Percentiles rank a stretch among this genome's conserved stretches.
Evolutionary conservation across 306 rosid species (phyloP).

Genomic region (Biancaea sappan): DNA sequence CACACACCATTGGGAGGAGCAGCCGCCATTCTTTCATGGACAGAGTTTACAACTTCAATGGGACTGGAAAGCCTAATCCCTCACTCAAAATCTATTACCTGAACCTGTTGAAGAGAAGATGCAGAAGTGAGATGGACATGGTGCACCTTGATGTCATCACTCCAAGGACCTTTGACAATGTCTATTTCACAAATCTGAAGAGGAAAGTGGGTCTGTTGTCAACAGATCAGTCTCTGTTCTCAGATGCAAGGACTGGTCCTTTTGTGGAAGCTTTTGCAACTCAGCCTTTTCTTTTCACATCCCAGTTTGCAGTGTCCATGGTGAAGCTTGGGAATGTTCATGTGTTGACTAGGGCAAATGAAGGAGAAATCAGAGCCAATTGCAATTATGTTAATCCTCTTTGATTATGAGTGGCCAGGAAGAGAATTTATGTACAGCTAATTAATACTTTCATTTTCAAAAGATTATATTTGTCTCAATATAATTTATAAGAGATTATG

Average conservation of each 20-base stretch:
- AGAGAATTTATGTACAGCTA: no score
- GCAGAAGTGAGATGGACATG: constrained; percentile 44
- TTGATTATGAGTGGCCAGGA: neutral
- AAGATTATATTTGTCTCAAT: no score
- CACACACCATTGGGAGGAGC: constrained; percentile 83
- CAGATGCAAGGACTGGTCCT: constrained; percentile 70
- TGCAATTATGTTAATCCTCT: constrained; percentile 62
- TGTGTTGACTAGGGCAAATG: constrained; percentile 64
- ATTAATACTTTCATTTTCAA: no score
- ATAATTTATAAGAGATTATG: no score
- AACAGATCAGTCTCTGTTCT: constrained; percentile 70
- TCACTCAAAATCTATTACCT: constrained; percentile 54
- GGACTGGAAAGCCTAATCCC: constrained; percentile 69
- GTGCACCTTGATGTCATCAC: constrained; percentile 68
- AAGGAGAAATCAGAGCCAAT: constrained; percentile 76
- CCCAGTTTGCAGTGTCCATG: constrained; percentile 83
- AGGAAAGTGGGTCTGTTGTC: constrained; percentile 70
- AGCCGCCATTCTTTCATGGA: constrained; percentile 55
- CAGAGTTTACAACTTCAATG: constrained; percentile 58
- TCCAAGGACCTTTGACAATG: constrained; percentile 70
- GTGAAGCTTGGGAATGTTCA: constrained; percentile 87
- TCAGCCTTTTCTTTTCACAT: constrained; percentile 60
- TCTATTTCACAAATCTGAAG: constrained; percentile 61
- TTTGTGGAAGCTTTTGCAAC: constrained; percentile 69
- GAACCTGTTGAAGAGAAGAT: constrained; percentile 55